Conservation (phyloP, 2,329 filamentous ascomycete species). For the Diaporthe nobilis region DNA sequence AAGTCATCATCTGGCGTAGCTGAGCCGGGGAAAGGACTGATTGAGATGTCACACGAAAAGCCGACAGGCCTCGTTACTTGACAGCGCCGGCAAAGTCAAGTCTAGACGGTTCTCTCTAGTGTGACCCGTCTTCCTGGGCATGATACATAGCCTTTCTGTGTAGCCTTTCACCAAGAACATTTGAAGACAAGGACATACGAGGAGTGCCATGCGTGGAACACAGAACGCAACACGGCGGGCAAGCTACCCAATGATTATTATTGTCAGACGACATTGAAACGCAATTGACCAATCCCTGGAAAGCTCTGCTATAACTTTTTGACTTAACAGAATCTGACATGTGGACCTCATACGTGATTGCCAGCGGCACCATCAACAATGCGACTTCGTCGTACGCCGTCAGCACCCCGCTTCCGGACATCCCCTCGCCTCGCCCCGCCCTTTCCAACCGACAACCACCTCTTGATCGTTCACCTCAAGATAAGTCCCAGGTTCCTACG, state of each 20-base stretch:
- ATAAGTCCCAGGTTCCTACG: too few species aligned
- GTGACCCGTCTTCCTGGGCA: background rate
- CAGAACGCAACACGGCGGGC: too few species aligned
- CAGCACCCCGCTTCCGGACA: conserved; percentile 29
- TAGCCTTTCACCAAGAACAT: background rate
- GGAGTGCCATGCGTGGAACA: background rate
- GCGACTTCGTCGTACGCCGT: background rate
- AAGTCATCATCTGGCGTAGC: too few species aligned
- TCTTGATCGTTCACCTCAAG: background rate
- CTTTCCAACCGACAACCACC: background rate
- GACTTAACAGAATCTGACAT: background rate
- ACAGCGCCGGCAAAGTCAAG: background rate
- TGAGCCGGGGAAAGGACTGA: background rate
- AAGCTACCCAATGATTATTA: too few species aligned
- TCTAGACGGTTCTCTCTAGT: background rate
- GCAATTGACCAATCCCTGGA: background rate
- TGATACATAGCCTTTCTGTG: background rate
- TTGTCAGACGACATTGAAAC: background rate
- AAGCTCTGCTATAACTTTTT: background rate
- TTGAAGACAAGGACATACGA: background rate
- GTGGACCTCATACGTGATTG: background rate
- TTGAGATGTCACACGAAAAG: background rate
- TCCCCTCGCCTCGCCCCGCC: background rate
- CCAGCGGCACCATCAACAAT: background rate
- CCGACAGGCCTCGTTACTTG: background rate